Evolutionary conservation across 108 stramenopile species (phyloP).

Genomic region (Phaeodactylum tricornutum): DNA sequence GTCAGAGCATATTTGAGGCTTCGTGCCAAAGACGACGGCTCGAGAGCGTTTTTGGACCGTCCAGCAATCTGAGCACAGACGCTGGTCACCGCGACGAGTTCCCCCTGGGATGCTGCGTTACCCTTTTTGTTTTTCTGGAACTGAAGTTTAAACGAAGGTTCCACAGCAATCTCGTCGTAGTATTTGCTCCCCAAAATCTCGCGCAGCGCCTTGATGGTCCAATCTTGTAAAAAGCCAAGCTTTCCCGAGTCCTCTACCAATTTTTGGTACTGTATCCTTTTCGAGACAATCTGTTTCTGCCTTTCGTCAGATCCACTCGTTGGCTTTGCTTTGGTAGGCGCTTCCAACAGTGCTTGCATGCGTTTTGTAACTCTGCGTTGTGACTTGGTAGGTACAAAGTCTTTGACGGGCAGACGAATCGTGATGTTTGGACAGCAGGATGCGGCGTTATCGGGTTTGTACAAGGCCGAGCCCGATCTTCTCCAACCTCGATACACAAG

Average conservation of each 20-base stretch:
- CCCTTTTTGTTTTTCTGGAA: neutral
- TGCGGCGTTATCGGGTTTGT: slow-evolving; percentile 64
- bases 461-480: slow-evolving; percentile 70
- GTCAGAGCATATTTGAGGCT: neutral
- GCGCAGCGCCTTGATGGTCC: neutral
- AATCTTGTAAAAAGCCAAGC: slow-evolving; percentile 2
- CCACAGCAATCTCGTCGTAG: too few species aligned
- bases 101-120: neutral
- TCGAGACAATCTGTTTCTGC: slow-evolving; percentile 7
- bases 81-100: slow-evolving; percentile 11
- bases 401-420: slow-evolving; percentile 48
- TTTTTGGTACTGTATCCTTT: neutral
- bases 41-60: slow-evolving; percentile 18
- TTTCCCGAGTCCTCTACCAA: slow-evolving; percentile 13
- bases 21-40: neutral
- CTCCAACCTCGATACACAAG: slow-evolving; percentile 74
- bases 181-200: too few species aligned
- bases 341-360: slow-evolving; percentile 25
- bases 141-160: too few species aligned
- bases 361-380: slow-evolving; percentile 47
- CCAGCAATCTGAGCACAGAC: slow-evolving; percentile 62
- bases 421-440: slow-evolving; percentile 78
- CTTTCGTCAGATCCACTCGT: neutral
- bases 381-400: slow-evolving; percentile 46
- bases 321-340: neutral